phyloP scores from a whole-genome alignment of 1,284 basidiomycete genomes.

The Lentinus polychrous region DNA sequence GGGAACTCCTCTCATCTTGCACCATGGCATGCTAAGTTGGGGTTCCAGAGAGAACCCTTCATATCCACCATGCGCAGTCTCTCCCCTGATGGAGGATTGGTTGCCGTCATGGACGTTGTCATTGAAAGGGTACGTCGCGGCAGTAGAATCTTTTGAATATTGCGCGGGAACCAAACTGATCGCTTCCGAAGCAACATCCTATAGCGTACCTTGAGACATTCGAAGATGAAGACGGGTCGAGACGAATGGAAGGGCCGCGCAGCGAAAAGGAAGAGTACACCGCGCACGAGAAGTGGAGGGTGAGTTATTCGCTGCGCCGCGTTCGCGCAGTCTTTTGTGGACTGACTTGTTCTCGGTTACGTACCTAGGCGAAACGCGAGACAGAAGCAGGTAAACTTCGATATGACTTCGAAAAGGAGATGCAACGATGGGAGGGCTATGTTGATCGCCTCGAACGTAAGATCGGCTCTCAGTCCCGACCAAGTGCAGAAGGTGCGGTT shows the following conservation, averaged over 20 bases:
- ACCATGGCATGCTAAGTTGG: conserved; percentile 84
- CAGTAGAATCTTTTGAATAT: conserved; percentile 26
- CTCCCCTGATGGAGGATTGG: conserved; percentile 74
- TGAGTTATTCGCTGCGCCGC: conserved; percentile 28
- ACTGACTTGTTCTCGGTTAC: conserved; percentile 4
- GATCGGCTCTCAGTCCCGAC: conserved; percentile 35
- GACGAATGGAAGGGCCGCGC: conserved; percentile 51
- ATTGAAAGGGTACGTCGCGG: conserved; percentile 52
- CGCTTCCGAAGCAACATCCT: conserved; percentile 42
- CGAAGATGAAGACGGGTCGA: conserved; percentile 46
- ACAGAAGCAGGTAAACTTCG: conserved; percentile 47
- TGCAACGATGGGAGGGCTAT: conserved; percentile 40
- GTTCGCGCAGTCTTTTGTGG: no score
- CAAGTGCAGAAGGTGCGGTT: conserved; percentile 38
- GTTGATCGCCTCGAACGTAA: conserved; percentile 51
- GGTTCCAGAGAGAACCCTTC: conserved; percentile 59
- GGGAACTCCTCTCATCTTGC: conserved; percentile 86
- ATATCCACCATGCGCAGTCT: conserved; percentile 77
- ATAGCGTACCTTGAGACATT: conserved; percentile 59
- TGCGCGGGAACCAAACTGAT: conserved; percentile 11
- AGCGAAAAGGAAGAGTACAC: conserved; percentile 63
- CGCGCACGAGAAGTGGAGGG: conserved; percentile 64
- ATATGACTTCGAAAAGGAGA: conserved; percentile 46
- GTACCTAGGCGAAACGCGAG: conserved; percentile 43
- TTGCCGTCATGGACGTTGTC: conserved; percentile 73